Evolutionary conservation across 257 asterid genomes (phyloP).

Genomic region (Agastache rugosa): DNA sequence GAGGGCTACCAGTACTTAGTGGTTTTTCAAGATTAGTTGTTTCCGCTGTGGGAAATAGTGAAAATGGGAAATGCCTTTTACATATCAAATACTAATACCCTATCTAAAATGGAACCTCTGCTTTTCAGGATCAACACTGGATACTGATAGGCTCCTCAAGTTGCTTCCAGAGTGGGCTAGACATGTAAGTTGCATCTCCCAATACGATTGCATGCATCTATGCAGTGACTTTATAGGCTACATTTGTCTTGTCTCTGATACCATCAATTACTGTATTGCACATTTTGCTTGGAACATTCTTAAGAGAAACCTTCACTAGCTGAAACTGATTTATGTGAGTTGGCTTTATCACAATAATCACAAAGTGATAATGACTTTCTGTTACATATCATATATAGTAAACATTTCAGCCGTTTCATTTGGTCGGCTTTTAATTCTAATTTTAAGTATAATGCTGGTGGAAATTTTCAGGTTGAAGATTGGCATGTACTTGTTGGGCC

Average conservation of each 20-base stretch:
- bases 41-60: constrained; percentile 6
- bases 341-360: neutral
- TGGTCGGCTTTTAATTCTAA: constrained; percentile 18
- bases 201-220: neutral
- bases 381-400: neutral
- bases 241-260: neutral
- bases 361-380: neutral
- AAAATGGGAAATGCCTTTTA: constrained; percentile 9
- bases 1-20: constrained; percentile 1
- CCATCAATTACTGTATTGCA: constrained; percentile 6
- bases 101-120: constrained; percentile 22
- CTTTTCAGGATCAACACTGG: constrained; percentile 57
- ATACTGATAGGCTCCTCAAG: constrained; percentile 66
- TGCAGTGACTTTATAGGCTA: neutral
- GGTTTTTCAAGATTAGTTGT: neutral
- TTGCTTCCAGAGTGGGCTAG: constrained; percentile 84
- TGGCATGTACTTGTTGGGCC: constrained; percentile 67
- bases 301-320: neutral
- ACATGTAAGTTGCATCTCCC: constrained; percentile 52
- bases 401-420: constrained; percentile 19
- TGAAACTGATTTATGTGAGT: constrained; percentile 3
- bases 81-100: constrained; percentile 9
- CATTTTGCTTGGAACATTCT: neutral
- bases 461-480: constrained; percentile 68
- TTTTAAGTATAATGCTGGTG: constrained; percentile 9